Evolutionary conservation across 169 alveolate species (phyloP).

Genomic region (Cryptosporidium felis): DNA sequence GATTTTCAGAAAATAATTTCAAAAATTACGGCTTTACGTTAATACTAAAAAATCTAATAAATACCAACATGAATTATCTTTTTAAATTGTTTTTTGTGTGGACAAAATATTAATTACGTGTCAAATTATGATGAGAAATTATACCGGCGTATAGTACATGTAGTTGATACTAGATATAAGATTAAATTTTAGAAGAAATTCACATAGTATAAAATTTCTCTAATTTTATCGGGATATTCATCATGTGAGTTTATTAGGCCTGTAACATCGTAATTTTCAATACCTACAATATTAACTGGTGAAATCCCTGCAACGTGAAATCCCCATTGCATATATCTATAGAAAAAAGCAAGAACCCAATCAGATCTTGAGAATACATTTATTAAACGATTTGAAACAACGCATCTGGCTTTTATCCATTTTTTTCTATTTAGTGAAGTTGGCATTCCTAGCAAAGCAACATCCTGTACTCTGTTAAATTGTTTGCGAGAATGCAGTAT

Average conservation of each 20-base stretch:
- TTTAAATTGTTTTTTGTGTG: not conserved
- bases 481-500: conserved; percentile 79
- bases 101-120: conserved; percentile 22
- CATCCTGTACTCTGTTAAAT: conserved; percentile 83
- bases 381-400: conserved; percentile 88
- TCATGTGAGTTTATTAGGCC: conserved; percentile 80
- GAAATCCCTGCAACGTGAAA: conserved; percentile 83
- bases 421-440: conserved; percentile 82
- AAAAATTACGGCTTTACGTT: too few relatives aligned
- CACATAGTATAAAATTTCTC: conserved; percentile 74
- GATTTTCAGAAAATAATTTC: too few relatives aligned
- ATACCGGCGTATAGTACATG: not conserved
- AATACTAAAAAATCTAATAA: too few relatives aligned
- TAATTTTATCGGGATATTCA: conserved; percentile 75
- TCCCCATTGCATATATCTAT: conserved; percentile 89
- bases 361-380: conserved; percentile 88
- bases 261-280: conserved; percentile 85
- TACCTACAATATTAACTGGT: conserved; percentile 78
- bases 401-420: conserved; percentile 87
- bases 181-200: conserved; percentile 47
- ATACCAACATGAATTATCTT: too few relatives aligned
- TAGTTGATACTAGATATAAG: not conserved
- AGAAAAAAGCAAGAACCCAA: conserved; percentile 91
- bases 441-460: conserved; percentile 88
- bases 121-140: too few relatives aligned